Base-by-base conservation (phyloP, 495 filamentous ascomycete genomes). In the Podospora pseudocomata region DNA sequence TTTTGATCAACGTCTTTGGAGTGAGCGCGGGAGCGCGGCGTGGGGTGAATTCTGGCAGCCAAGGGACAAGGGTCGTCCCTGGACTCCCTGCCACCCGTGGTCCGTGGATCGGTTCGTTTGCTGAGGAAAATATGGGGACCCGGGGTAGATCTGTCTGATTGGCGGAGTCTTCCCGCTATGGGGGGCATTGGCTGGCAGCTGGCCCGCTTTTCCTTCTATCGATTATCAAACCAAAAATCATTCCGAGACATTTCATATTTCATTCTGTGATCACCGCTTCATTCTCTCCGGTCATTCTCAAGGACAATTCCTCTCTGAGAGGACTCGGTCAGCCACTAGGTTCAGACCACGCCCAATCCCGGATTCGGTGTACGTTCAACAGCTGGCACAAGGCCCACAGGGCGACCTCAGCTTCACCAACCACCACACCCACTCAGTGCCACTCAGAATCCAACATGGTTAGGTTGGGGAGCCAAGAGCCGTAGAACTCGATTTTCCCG, bases 31-130 rank as follows among this genome's bases (percentile, higher is more conserved):
- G 55, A 57, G 16, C 15, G 65, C 55, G 65, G 65, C 68, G 68
- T 70, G 68, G 68, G 70, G 53, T 68, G 64, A 27, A 5, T n/a
- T 67, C 55, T 60, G 34, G 30, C 64, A 63, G 67, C 55, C 19
- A 61, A 34, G 27, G 27, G 15, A 59, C 53, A 68, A 69, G 23
- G 70, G 67, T 30, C 27, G 23, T 11, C 64, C 67, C 56, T 70
- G 68, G 30, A 5, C 4, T 7, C 30, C 30, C 30, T 32, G 30
- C 30, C 30, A 32, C 30, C 65, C n/a, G 23, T 23, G 23, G 23
- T 16, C 6, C 27, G 23, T 5, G 39, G 60, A 54, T 44, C 62
- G 55, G 54, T 59, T 63, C 32, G 18, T 34, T 20, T 53, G 15
- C 11, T 49, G 39, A 61, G 60, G 27, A 64, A 62, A 49, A 2